These are phyloP conservation scores for Triglochin maritima DNA, from an alignment of 106 monocot species.

Conservation along the genomic window DNA sequence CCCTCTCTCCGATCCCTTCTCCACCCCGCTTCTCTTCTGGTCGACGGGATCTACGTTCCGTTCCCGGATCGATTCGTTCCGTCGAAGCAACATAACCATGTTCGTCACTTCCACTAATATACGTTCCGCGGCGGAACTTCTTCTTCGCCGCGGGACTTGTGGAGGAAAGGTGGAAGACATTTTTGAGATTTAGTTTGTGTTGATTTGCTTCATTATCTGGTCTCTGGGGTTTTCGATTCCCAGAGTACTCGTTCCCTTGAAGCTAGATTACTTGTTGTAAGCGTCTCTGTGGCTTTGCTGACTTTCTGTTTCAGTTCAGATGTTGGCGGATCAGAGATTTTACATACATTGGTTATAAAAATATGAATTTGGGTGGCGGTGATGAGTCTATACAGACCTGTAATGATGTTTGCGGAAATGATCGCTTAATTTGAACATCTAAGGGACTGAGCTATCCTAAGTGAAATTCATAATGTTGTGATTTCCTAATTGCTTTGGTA, in stretches of 20 bases:
- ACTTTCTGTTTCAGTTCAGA: background rate
- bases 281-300: slow-evolving; percentile 4
- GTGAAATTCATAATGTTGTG: background rate
- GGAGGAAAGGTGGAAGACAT: background rate
- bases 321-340: background rate
- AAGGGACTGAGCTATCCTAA: slow-evolving; percentile 51
- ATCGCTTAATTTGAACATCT: slow-evolving; percentile 71
- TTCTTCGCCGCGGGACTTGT: too few species aligned
- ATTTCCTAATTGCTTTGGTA: too few species aligned
- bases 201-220: slow-evolving; percentile 56
- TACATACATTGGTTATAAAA: slow-evolving; percentile 3
- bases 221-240: slow-evolving; percentile 49
- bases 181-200: background rate
- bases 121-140: too few species aligned
- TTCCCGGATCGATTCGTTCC: slow-evolving; percentile 39
- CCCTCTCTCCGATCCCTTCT: background rate
- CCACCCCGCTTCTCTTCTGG: slow-evolving; percentile 30
- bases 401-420: slow-evolving; percentile 68
- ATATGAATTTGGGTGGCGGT: background rate
- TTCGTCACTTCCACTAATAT: too few species aligned
- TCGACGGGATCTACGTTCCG: slow-evolving; percentile 10
- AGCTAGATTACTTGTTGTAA: slow-evolving; percentile 48
- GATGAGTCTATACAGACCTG: slow-evolving; percentile 13
- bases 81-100: slow-evolving; percentile 27
- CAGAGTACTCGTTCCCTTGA: slow-evolving; percentile 85